A percentile compares a stretch with the other conserved stretches of the same genome.
Evolutionary conservation across 352 stramenopile genomes (phyloP).

Genomic region (Globisporangium paroecandrum): DNA sequence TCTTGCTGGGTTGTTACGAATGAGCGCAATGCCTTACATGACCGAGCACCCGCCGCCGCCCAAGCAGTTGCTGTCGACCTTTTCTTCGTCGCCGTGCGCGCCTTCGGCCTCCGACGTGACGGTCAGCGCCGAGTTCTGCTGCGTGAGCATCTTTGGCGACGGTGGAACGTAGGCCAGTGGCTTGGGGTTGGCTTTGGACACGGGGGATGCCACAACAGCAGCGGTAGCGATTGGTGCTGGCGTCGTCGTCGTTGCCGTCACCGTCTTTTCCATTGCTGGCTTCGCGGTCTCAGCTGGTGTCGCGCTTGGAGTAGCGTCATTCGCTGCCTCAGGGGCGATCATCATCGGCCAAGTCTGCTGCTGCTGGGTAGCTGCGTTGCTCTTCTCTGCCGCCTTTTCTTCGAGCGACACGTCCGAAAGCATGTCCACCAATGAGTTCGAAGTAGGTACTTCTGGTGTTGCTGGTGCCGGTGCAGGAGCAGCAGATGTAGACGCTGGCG

Average conservation of each 20-base stretch:
- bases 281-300: not conserved
- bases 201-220: not conserved
- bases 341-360: not conserved
- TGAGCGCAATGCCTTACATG: constrained; percentile 35
- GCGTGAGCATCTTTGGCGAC: constrained; percentile 15
- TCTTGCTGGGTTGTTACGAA: not conserved
- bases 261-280: not conserved
- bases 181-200: not conserved
- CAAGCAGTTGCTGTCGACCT: constrained; percentile 37
- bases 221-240: not conserved
- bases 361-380: not conserved
- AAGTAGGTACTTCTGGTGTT: not conserved
- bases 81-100: constrained; percentile 18
- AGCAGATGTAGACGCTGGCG: not conserved
- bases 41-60: constrained; percentile 42
- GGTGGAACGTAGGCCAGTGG: constrained; percentile 14
- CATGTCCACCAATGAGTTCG: constrained; percentile 1
- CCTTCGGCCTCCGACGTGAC: constrained; percentile 15
- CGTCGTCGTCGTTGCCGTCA: not conserved
- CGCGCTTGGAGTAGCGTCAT: not conserved
- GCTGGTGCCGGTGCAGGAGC: not conserved
- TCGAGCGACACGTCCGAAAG: constrained; percentile 10
- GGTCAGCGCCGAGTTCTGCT: constrained; percentile 15
- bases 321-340: not conserved
- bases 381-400: constrained; percentile 9